Evolutionary conservation across 129 eudicot genomes (phyloP).

Genomic region (Helianthus annuus): DNA sequence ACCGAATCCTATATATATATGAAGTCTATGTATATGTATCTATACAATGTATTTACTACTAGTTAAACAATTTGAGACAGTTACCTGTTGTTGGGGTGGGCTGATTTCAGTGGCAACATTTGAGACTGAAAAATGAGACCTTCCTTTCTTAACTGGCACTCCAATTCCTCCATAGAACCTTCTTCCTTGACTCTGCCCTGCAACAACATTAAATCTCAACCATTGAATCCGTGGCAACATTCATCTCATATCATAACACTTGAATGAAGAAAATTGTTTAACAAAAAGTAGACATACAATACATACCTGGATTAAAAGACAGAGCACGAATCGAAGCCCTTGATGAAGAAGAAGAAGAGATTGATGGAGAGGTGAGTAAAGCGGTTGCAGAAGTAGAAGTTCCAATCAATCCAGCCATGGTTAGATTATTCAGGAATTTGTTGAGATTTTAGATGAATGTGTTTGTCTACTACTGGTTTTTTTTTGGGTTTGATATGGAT

Average conservation of each 20-base stretch:
- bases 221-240: too few relatives aligned
- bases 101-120: conserved; percentile 82
- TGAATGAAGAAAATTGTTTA: not conserved
- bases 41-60: too few relatives aligned
- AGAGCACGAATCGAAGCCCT: conserved; percentile 37
- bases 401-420: conserved; percentile 58
- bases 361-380: conserved; percentile 34
- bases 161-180: conserved; percentile 63
- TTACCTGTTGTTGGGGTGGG: conserved; percentile 75
- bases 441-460: conserved; percentile 8
- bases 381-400: conserved; percentile 46
- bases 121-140: conserved; percentile 57
- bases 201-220: not conserved
- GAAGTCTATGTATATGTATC: too few relatives aligned
- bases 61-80: too few relatives aligned
- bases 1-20: too few relatives aligned
- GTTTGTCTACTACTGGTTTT: not conserved
- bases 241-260: too few relatives aligned
- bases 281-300: not conserved
- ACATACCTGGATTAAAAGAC: conserved; percentile 48
- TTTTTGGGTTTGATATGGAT: conserved; percentile 20
- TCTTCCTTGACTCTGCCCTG: conserved; percentile 43
- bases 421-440: not conserved
- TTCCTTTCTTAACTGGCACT: conserved; percentile 51
- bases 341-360: conserved; percentile 33